These are phyloP conservation scores for Flaveria floridana DNA, from an alignment of 140 eudicot genomes.

Conservation along the genomic window DNA sequence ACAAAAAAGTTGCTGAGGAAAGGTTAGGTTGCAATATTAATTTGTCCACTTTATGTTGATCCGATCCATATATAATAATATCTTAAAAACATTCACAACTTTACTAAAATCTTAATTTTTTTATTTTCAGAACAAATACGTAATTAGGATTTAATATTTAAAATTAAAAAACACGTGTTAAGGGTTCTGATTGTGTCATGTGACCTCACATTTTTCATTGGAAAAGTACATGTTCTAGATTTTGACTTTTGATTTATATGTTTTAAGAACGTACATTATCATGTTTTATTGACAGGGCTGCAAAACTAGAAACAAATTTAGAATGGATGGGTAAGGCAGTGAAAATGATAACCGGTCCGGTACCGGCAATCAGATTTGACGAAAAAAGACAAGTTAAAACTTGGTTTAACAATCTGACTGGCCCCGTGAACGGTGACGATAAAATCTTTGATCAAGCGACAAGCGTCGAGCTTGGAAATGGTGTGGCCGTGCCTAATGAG, in stretches of 20 bases:
- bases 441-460: slow-evolving; percentile 31
- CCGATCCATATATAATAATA: not conserved
- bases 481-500: slow-evolving; percentile 40
- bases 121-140: too few species aligned
- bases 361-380: slow-evolving; percentile 6
- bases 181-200: too few species aligned
- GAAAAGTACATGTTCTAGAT: not conserved
- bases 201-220: not conserved
- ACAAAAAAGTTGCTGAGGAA: slow-evolving; percentile 58
- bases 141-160: too few species aligned
- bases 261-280: not conserved
- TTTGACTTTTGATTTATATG: too few species aligned
- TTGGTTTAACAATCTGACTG: slow-evolving; percentile 58
- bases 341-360: slow-evolving; percentile 39
- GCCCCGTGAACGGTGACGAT: slow-evolving; percentile 38
- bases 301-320: slow-evolving; percentile 48
- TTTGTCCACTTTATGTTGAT: not conserved
- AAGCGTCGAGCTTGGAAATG: slow-evolving; percentile 44
- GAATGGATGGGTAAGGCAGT: slow-evolving; percentile 56
- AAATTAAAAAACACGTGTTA: too few species aligned
- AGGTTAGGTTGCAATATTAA: slow-evolving; percentile 49
- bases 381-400: slow-evolving; percentile 46
- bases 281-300: slow-evolving; percentile 45
- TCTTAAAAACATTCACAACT: not conserved
- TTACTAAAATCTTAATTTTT: too few species aligned